A percentile compares a stretch with the other conserved stretches of the same genome.
phyloP scores from a whole-genome alignment of 768 basidiomycete genomes.

The Termitomyces sp. region DNA sequence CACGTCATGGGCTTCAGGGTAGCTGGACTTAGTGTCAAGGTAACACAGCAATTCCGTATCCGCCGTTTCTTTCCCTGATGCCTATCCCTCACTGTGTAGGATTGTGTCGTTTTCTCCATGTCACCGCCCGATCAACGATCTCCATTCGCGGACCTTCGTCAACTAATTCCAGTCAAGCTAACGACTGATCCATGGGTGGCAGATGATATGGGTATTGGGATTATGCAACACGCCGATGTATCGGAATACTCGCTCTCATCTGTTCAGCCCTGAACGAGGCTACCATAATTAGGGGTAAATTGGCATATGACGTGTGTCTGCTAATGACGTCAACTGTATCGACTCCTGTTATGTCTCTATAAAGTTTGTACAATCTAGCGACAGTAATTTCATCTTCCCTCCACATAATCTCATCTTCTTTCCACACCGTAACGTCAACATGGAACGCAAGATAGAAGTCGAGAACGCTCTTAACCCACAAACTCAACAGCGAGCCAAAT shows the following conservation, averaged over 20 bases:
- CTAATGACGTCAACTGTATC: constrained; percentile 8
- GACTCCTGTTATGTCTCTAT: neutral
- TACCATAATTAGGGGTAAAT: neutral
- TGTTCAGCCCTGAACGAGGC: neutral
- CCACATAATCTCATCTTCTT: neutral
- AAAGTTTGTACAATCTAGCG: neutral
- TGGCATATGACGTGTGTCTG: neutral
- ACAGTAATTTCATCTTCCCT: neutral
- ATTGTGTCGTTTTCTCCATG: constrained; percentile 59
- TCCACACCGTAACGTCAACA: neutral
- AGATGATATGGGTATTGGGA: constrained; percentile 30
- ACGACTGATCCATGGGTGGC: constrained; percentile 55
- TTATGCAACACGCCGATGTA: neutral
- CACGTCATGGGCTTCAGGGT: constrained; percentile 61
- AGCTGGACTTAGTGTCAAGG: constrained; percentile 59
- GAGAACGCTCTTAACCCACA: constrained; percentile 1
- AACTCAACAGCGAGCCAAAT: constrained; percentile 6
- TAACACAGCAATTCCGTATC: constrained; percentile 19
- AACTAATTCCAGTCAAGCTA: constrained; percentile 57
- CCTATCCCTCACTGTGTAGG: constrained; percentile 30
- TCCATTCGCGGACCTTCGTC: constrained; percentile 54
- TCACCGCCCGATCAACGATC: constrained; percentile 50
- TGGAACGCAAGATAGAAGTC: neutral
- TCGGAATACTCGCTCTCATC: constrained; percentile 11
- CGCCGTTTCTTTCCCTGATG: neutral